Percentiles rank a stretch among this genome's conserved stretches.
Conservation (phyloP, 1,139 yeast genomes). For the Entelexis sorbosivorans region DNA sequence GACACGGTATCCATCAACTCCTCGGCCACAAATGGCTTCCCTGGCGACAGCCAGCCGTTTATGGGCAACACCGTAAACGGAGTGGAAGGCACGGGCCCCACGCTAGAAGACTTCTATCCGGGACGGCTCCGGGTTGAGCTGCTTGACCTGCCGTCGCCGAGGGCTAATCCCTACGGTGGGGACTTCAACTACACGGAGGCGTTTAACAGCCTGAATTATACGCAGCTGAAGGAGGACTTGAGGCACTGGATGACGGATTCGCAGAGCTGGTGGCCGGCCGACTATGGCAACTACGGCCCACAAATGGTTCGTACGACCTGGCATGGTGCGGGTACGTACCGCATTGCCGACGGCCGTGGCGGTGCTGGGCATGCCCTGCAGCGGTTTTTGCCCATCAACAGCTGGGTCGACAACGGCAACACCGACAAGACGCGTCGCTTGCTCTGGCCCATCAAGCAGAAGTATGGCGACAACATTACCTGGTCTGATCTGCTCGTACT, state of each 20-base stretch:
- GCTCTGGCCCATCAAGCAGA: slow-evolving; percentile 21
- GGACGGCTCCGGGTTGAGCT: slow-evolving; percentile 18
- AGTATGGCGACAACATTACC: slow-evolving; percentile 20
- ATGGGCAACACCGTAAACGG: slow-evolving; percentile 18
- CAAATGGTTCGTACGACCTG: slow-evolving; percentile 21
- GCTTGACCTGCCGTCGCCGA: slow-evolving; percentile 14
- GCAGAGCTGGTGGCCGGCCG: slow-evolving; percentile 23
- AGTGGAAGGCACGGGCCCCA: slow-evolving; percentile 20
- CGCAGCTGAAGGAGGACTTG: slow-evolving; percentile 18
- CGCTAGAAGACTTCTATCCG: slow-evolving; percentile 19
- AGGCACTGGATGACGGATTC: slow-evolving; percentile 13
- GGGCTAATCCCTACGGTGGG: slow-evolving; percentile 15
- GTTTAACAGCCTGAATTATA: slow-evolving; percentile 18
- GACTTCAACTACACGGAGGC: slow-evolving; percentile 16
- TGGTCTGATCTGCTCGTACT: slow-evolving; percentile 21
- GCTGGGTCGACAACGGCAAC: slow-evolving; percentile 21
- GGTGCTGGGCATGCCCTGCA: slow-evolving; percentile 20
- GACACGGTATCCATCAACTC: neutral
- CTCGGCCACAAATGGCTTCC: slow-evolving; percentile 2
- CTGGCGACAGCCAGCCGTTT: slow-evolving; percentile 14
- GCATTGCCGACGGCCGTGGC: slow-evolving; percentile 21
- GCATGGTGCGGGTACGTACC: slow-evolving; percentile 22
- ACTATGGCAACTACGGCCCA: slow-evolving; percentile 21
- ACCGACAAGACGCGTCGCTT: slow-evolving; percentile 21
- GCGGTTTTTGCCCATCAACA: slow-evolving; percentile 19